phyloP scores from a whole-genome alignment of 2,329 filamentous ascomycete species.

The Aspergillus pseudonomiae region DNA sequence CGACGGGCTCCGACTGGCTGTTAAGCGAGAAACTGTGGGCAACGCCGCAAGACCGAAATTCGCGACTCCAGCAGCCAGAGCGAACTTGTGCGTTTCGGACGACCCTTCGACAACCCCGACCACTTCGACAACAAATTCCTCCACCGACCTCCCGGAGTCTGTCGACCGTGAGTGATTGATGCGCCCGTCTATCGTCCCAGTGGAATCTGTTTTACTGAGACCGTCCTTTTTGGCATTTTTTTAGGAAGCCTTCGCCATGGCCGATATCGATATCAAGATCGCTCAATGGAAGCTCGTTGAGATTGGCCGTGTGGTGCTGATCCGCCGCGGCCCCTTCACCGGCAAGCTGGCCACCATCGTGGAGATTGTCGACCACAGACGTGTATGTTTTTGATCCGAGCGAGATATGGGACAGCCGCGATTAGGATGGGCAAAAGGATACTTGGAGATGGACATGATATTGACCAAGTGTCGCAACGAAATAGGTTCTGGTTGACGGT shows the following conservation, averaged over 20 bases:
- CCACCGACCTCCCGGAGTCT: conserved; percentile 38
- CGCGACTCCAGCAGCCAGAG: conserved; percentile 33
- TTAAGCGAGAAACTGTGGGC: conserved; percentile 48
- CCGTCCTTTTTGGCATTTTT: conserved; percentile 25
- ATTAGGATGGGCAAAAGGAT: background rate
- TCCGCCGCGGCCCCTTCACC: conserved; percentile 78
- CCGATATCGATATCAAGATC: conserved; percentile 78
- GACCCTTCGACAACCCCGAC: conserved; percentile 42
- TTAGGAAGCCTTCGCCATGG: conserved; percentile 72
- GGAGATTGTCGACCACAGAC: conserved; percentile 99
- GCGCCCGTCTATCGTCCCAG: conserved; percentile 16
- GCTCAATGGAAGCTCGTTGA: conserved; percentile 95
- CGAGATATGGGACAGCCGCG: background rate
- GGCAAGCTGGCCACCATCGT: conserved; percentile 92
- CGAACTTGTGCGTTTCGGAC: conserved; percentile 37
- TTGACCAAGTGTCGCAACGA: conserved; percentile 10
- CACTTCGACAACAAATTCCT: conserved; percentile 44
- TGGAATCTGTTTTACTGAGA: conserved; percentile 28
- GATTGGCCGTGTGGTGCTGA: conserved; percentile 94
- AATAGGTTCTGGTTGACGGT: conserved; percentile 92
- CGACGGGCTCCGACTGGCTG: conserved; percentile 35
- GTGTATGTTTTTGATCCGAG: conserved; percentile 69
- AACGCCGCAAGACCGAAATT: conserved; percentile 41
- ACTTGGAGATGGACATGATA: conserved; percentile 22
- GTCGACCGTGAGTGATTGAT: conserved; percentile 45